Base-by-base conservation (phyloP, 2,329 filamentous ascomycete species). In the Ramularia collo-cygni region DNA sequence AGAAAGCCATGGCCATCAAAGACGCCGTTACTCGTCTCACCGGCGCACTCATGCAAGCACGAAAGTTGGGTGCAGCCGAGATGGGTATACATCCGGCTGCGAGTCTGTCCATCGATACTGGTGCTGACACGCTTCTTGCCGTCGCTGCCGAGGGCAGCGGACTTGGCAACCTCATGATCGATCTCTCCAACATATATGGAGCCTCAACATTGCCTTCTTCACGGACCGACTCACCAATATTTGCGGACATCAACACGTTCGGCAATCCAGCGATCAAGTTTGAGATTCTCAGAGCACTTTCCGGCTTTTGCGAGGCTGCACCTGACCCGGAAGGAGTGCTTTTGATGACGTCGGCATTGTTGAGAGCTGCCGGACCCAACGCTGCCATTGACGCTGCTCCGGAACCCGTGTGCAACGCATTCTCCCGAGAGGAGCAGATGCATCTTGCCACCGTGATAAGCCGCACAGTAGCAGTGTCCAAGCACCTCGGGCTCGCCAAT, bases 1-100 rank as follows among this genome's bases (percentile, higher is more conserved):
- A 95, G 65, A 94, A 93, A 63, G 88, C 85, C 4, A 83, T 96
- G 66, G 79, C 95, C 1, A 75, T 95, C 54, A 81, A 85, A 52
- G 88, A 95, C 56, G 73, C 96, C 35, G 75, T 98, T 7, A 82
- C 81, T 3, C 80, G 88, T 12, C 71, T 96, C 28, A 85, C 93
- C 37, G 82, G 81, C 24, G 88, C 85, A 2, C 72, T 98, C 7
- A 82, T 95, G 4, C 87, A 95, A 63, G 92, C 92, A 12, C 77
- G 92, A 28, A 95, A 93, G 33, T 76, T 90, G 34, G 90, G 90
- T 21, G 92, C 92, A 28, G 89, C 92, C n/a, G 92, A 96, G 58
- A 85, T 92, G 56, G 92, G 90, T 3, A 86, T 98, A 26, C 90
- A 96, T 64, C 92, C 92, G 28, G 90, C 90, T 13, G 87, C 90